A percentile compares a stretch with the other conserved stretches of the same genome.
These are phyloP conservation scores for Penstemon davidsonii DNA, from an alignment of 257 asterid species.

Conservation along the genomic window DNA sequence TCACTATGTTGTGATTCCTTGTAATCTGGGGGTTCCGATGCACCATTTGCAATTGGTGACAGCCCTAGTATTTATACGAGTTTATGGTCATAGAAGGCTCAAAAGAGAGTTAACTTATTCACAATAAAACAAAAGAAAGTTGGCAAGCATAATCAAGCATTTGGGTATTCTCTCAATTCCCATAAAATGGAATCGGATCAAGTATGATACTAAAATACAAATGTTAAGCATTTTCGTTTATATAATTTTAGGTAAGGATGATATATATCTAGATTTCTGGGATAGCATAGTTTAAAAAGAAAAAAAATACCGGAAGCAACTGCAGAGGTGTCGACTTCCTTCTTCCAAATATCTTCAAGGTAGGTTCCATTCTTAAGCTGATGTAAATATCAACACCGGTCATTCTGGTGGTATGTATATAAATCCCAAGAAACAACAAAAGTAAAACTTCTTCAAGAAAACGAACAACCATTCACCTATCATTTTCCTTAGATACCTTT, in stretches of 20 bases:
- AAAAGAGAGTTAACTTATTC: not conserved
- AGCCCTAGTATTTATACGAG: not conserved
- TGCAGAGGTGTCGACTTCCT: no score
- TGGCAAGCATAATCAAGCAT: not conserved
- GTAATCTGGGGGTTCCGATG: not conserved
- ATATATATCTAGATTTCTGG: conserved; percentile 31
- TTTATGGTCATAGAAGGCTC: not conserved
- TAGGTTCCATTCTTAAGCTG: no score
- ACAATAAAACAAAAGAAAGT: not conserved
- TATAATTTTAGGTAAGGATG: no score
- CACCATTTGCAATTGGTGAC: not conserved
- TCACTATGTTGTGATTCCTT: not conserved
- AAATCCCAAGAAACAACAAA: no score
- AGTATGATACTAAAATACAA: not conserved
- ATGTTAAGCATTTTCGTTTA: no score
- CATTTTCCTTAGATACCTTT: conserved; percentile 54
- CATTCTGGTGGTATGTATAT: no score
- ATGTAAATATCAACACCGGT: not conserved
- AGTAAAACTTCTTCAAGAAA: not conserved
- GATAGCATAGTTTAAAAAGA: conserved; percentile 65
- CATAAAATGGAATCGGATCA: no score
- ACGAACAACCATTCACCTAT: conserved; percentile 33
- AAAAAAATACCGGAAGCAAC: no score
- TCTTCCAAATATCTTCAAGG: no score
- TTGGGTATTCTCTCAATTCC: not conserved